Evolutionary conservation across 2,329 filamentous ascomycete genomes (phyloP), one percentile per base, ranked within the genome.

Genomic region (Albophoma yamanashiensis): DNA sequence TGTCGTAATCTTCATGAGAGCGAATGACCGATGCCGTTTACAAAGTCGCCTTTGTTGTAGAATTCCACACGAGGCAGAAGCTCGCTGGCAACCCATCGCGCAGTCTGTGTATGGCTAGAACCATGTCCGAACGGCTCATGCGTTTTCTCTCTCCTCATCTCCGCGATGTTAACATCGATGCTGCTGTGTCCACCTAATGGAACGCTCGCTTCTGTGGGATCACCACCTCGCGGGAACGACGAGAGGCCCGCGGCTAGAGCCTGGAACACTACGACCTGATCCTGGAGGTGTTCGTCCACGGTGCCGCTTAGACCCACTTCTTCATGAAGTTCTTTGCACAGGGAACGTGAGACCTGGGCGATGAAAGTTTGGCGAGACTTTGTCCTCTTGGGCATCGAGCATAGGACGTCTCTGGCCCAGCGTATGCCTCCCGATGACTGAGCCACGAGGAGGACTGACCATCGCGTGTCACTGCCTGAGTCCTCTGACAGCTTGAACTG

Each of bases 241-340:
- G 82, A 82, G 57, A 68, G 73, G 0, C 81, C 83, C 15, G 78
- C 74, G 1, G 82, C 79, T 12, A 87, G 71, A 4, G 81, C 80
- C 68, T 87, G 84, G 65, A 86, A 85, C 22, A 83, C 73, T 3
- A 86, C 72, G 31, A 87, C 65, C 68, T 87, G 84, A 68, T 87
- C 85, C 69, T 86, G 82, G 17, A 87, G 73, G 66, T 80, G 77
- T 64, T 81, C 75, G 63, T 87, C 84, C 8, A 83, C 79, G 2
- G 78, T 73, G 0, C 81, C 78, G 2, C 76, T 72, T 1, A 72
- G 65, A 9, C 67, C 67, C 0, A 81, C 70, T 64, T 84, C 81
- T 2, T 72, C 68, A 59, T 74, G 73, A 25, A 86, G 70, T 3
- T 75, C 73, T 55, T 69, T 71, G 50, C 78, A 77, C 4, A 85